Conservation (phyloP, 2,329 filamentous ascomycete species). For the Trichoderma sp. region DNA sequence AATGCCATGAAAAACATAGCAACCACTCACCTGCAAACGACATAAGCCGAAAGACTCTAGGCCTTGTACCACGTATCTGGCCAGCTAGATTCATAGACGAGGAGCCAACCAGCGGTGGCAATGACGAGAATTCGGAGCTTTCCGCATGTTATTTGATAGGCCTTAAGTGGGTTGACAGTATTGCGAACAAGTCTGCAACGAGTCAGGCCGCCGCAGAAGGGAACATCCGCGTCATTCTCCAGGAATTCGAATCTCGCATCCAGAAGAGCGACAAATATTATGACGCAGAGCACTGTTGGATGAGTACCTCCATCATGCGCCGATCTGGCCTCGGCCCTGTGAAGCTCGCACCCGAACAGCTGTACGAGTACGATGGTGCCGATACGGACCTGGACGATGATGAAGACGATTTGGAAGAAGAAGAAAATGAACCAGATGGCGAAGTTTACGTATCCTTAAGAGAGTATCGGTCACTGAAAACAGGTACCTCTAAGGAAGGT, state of each 20-base stretch:
- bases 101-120: slow-evolving; percentile 24
- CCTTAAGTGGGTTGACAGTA: slow-evolving; percentile 41
- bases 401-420: slow-evolving; percentile 32
- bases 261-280: slow-evolving; percentile 49
- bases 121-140: slow-evolving; percentile 47
- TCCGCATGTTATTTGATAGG: slow-evolving; percentile 65
- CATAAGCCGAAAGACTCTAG: slow-evolving; percentile 53
- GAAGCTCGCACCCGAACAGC: slow-evolving; percentile 49
- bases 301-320: slow-evolving; percentile 45
- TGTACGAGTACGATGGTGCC: slow-evolving; percentile 42
- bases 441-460: slow-evolving; percentile 29
- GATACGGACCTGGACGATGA: slow-evolving; percentile 25
- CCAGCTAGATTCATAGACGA: slow-evolving; percentile 57
- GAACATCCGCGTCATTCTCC: slow-evolving; percentile 46
- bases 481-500: not conserved
- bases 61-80: slow-evolving; percentile 60
- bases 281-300: slow-evolving; percentile 51
- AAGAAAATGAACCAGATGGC: slow-evolving; percentile 35
- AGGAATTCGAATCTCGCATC: slow-evolving; percentile 52
- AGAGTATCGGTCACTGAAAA: not conserved
- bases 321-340: slow-evolving; percentile 44
- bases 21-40: slow-evolving; percentile 37
- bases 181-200: slow-evolving; percentile 35
- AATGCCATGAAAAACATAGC: not conserved
- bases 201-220: slow-evolving; percentile 46